Evolutionary conservation across 129 eudicot genomes (phyloP).

Genomic region (Silybum marianum): DNA sequence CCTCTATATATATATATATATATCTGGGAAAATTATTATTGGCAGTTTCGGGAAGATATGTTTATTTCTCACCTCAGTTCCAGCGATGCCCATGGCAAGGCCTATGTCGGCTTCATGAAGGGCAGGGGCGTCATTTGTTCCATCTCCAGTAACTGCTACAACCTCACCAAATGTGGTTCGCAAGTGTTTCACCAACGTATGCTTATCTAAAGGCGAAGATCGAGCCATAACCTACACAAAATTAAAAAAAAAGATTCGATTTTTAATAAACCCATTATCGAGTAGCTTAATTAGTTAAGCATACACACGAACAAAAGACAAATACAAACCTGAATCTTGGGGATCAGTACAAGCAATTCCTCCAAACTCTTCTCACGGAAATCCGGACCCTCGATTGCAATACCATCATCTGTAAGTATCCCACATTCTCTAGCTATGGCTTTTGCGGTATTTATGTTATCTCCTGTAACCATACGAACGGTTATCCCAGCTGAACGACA

Average conservation of each 20-base stretch:
- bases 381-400: slow-evolving; percentile 98
- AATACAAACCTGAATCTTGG: slow-evolving; percentile 70
- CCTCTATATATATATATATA: neutral
- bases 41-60: neutral
- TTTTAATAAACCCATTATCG: neutral
- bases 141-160: slow-evolving; percentile 96
- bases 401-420: slow-evolving; percentile 87
- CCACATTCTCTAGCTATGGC: slow-evolving; percentile 98
- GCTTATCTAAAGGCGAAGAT: slow-evolving; percentile 94
- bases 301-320: neutral
- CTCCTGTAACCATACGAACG: slow-evolving; percentile 98
- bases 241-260: neutral
- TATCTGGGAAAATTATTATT: neutral
- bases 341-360: slow-evolving; percentile 68
- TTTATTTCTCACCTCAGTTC: slow-evolving; percentile 69
- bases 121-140: slow-evolving; percentile 96
- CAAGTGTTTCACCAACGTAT: slow-evolving; percentile 81
- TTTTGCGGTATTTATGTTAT: slow-evolving; percentile 87
- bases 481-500: slow-evolving; percentile 91
- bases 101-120: slow-evolving; percentile 99
- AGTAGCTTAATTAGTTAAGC: neutral
- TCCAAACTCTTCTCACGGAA: slow-evolving; percentile 78
- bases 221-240: slow-evolving; percentile 83
- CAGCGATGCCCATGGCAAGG: slow-evolving; percentile 99
- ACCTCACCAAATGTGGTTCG: slow-evolving; percentile 88